A percentile compares a stretch with the other conserved stretches of the same genome.
Conservation (phyloP, 306 rosid species). For the Senna siamea region DNA sequence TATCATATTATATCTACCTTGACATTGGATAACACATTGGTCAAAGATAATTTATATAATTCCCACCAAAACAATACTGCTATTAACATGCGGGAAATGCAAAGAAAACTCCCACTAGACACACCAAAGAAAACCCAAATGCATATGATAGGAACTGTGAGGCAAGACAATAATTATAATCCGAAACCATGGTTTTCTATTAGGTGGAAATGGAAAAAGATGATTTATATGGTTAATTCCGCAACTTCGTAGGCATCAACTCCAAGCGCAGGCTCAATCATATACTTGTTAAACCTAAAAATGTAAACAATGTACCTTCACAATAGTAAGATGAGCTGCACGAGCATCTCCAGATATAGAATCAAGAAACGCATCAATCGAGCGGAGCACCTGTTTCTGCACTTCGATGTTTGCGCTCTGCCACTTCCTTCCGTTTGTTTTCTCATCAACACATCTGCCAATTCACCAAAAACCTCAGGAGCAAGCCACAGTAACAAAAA, state of each 20-base stretch:
- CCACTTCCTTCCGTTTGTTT: constrained; percentile 73
- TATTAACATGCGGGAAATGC: neutral
- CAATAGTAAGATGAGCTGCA: constrained; percentile 47
- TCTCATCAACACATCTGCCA: constrained; percentile 55
- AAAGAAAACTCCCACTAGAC: neutral
- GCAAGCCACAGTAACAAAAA: neutral
- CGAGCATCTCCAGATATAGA: constrained; percentile 56
- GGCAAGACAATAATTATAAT: neutral
- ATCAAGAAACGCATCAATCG: constrained; percentile 68
- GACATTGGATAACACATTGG: neutral
- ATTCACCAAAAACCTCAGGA: neutral
- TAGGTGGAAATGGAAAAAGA: neutral
- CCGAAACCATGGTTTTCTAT: neutral
- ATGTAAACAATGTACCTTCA: constrained; percentile 54
- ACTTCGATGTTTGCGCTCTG: constrained; percentile 72
- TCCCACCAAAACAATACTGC: neutral
- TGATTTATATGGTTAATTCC: neutral
- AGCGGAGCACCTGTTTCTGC: constrained; percentile 71
- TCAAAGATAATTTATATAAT: constrained; percentile 23
- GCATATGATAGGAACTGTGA: neutral
- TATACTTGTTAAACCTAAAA: neutral
- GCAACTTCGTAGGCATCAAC: neutral
- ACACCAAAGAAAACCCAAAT: neutral
- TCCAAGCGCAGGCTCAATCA: neutral
- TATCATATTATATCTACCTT: neutral